Evolutionary conservation across 305 asterid genomes (phyloP).

Genomic region (Vinca major): DNA sequence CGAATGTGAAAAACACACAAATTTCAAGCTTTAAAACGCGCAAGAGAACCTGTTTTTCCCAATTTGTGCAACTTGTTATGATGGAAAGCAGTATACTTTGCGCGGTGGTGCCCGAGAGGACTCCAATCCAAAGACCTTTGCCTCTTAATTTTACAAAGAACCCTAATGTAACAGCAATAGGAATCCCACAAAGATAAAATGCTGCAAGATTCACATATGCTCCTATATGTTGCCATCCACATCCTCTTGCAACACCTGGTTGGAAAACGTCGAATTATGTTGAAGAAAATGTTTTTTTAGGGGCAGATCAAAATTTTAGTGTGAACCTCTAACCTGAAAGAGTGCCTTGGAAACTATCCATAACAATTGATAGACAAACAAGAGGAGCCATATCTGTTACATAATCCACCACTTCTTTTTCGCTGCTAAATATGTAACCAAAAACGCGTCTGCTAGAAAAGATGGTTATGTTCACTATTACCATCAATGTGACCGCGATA

Average conservation of each 20-base stretch:
- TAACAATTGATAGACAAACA: constrained; percentile 29
- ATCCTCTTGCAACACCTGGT: constrained; percentile 55
- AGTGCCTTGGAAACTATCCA: constrained; percentile 36
- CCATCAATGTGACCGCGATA: constrained; percentile 5
- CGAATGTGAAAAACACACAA: too few relatives aligned
- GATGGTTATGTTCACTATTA: constrained; percentile 23
- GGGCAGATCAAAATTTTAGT: neutral
- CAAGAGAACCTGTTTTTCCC: constrained; percentile 33
- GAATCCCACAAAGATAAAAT: constrained; percentile 39
- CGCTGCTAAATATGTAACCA: constrained; percentile 41
- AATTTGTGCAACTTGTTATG: constrained; percentile 29
- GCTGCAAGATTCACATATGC: constrained; percentile 45
- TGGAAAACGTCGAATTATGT: neutral
- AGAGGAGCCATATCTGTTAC: constrained; percentile 34
- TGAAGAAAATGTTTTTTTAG: neutral
- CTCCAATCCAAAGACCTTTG: constrained; percentile 46
- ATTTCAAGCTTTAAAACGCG: too few relatives aligned
- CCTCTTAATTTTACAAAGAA: constrained; percentile 33
- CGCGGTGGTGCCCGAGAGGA: constrained; percentile 29
- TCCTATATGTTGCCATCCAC: constrained; percentile 57
- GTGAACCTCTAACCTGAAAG: constrained; percentile 29
- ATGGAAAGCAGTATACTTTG: constrained; percentile 29
- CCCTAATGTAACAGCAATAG: constrained; percentile 27
- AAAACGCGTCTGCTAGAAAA: constrained; percentile 23
- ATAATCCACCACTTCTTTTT: constrained; percentile 40